Evolutionary conservation across 345 rosid genomes (phyloP), one percentile per base, ranked within the genome.

Genomic region (Rhodomyrtus tomentosa): DNA sequence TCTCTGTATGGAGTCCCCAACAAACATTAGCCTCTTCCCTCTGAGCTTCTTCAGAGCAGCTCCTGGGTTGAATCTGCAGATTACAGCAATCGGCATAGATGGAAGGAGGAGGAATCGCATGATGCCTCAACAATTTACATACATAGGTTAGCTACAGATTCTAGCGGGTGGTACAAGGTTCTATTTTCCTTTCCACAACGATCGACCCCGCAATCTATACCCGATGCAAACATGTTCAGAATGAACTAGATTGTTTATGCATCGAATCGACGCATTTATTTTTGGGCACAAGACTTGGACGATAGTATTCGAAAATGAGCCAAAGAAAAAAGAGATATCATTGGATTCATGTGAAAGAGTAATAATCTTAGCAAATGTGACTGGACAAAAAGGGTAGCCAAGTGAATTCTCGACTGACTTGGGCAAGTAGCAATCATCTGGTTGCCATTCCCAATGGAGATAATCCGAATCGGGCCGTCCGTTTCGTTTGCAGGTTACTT

Each of bases 371-470:
- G 42, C 24, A 32, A 62, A 5, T 32, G 12, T 49, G 21, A 81
- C 42, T 81, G 14, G 55, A 25, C 59, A n/a, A 38, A 21, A 58
- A 0, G 11, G 38, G 36, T 29, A n/a, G 29, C 13, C 40, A 42
- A 56, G 50, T 72, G 54, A 56, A 55, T 54, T 29, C 42, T 27
- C 40, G 2, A 49, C 62, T 40, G 49, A 95, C 99, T 93, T 91
- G 49, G 99, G 98, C 86, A 96, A 84, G 76, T 89, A 90, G 82
- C 99, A 96, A 62, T 96, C 99, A 32, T 95, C 96, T 4, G 96
- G 98, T 82, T 92, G 98, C 99, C 99, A 96, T 83, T 93, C 97
- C 99, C 98, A 96, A 49, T 90, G 92, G 18, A 87, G 95, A 85
- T 95, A 96, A 80, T 92, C 93, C 4, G 94, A 92, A 81, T 96